Conservation (phyloP, 208 protist genomes). For the Trypanosoma vivax region DNA sequence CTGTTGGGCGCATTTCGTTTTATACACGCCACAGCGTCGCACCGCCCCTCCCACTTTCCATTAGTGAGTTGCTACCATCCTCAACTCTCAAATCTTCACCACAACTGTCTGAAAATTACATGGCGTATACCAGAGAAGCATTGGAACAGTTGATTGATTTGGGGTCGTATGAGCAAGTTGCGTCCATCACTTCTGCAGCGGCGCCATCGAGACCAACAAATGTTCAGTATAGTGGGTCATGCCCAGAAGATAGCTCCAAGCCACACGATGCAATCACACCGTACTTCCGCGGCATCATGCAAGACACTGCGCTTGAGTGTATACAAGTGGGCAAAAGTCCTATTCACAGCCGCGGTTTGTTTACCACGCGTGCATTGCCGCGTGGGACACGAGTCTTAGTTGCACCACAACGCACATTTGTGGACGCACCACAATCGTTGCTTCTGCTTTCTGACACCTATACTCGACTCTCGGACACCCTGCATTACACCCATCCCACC, state of each 20-base stretch:
- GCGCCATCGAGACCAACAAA: too few relatives aligned
- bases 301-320: conserved; percentile 25
- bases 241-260: background rate
- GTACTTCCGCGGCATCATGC: conserved; percentile 22
- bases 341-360: conserved; percentile 66
- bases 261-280: background rate
- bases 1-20: conserved; percentile 32
- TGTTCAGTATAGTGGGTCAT: too few relatives aligned
- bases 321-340: conserved; percentile 55
- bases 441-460: conserved; percentile 54
- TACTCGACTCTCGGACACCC: conserved; percentile 56
- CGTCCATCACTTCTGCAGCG: background rate
- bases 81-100: too few relatives aligned
- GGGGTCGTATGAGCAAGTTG: conserved; percentile 16
- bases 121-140: too few relatives aligned
- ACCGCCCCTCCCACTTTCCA: conserved; percentile 15
- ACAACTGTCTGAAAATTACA: too few relatives aligned
- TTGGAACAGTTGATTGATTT: conserved; percentile 16
- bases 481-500: conserved; percentile 70
- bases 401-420: conserved; percentile 41
- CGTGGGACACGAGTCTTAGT: conserved; percentile 56
- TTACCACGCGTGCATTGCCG: conserved; percentile 28
- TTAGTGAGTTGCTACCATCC: background rate
- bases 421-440: conserved; percentile 37
- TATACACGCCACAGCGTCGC: conserved; percentile 38